These are phyloP conservation scores for Erysimum cheiranthoides DNA, from an alignment of 345 rosid species.

Conservation along the genomic window DNA sequence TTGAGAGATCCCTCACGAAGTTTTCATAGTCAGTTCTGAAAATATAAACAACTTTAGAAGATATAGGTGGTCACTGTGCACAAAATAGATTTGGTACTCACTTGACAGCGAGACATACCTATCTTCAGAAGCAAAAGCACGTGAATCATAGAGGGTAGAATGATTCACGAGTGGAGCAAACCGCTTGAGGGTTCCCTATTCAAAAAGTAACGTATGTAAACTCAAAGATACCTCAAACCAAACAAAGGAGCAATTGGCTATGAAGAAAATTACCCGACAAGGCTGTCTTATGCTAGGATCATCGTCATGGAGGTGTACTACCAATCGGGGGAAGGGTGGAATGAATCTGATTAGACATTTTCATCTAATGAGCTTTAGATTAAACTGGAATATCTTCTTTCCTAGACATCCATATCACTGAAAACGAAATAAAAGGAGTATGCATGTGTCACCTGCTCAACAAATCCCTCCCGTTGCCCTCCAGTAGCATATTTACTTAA, in stretches of 20 bases:
- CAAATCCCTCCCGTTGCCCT: constrained; percentile 71
- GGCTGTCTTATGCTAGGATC: constrained; percentile 78
- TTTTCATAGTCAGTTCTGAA: constrained; percentile 77
- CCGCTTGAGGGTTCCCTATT: constrained; percentile 72
- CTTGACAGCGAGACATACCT: constrained; percentile 53
- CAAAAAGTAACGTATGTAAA: constrained; percentile 37
- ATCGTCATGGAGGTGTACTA: constrained; percentile 82
- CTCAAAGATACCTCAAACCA: constrained; percentile 20
- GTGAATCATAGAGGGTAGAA: constrained; percentile 58
- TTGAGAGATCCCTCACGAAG: constrained; percentile 78
- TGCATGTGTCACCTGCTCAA: constrained; percentile 78
- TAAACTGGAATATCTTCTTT: not conserved
- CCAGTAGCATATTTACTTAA: constrained; percentile 77
- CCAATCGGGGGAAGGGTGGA: constrained; percentile 80
- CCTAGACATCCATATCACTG: constrained; percentile 21
- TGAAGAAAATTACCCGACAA: constrained; percentile 66
- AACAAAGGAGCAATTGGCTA: constrained; percentile 28
- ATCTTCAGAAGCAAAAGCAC: constrained; percentile 71
- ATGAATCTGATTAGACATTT: constrained; percentile 69
- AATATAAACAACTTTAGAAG: constrained; percentile 21
- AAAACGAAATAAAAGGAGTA: constrained; percentile 12
- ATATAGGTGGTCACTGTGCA: not conserved
- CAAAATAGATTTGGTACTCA: constrained; percentile 5
- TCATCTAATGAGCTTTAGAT: constrained; percentile 19
- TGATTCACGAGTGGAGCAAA: constrained; percentile 67